Conservation (phyloP, 2,329 filamentous ascomycete species). For the Nigrospora oryzae region DNA sequence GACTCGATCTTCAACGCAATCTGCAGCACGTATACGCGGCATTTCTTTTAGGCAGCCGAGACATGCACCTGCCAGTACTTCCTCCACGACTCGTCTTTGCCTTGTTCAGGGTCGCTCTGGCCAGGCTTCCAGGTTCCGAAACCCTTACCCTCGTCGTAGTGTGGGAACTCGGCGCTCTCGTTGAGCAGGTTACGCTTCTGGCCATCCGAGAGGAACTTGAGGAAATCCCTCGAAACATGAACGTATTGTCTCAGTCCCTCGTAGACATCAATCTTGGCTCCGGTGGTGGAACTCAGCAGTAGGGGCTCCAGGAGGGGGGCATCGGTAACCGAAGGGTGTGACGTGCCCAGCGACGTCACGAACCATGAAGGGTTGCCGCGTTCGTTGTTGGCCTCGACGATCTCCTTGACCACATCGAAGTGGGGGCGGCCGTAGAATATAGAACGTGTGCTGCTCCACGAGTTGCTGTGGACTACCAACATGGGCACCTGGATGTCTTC, state of each 20-base stretch:
- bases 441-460: slow-evolving; percentile 50
- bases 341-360: slow-evolving; percentile 42
- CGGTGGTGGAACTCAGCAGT: slow-evolving; percentile 52
- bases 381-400: slow-evolving; percentile 38
- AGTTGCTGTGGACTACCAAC: slow-evolving; percentile 54
- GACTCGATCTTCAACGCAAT: too few species aligned
- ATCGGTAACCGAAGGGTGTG: slow-evolving; percentile 59
- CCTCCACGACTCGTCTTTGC: slow-evolving; percentile 30
- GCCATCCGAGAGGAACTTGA: slow-evolving; percentile 35
- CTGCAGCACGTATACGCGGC: too few species aligned
- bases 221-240: slow-evolving; percentile 46
- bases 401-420: slow-evolving; percentile 52
- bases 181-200: slow-evolving; percentile 37
- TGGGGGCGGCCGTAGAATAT: slow-evolving; percentile 56
- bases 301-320: slow-evolving; percentile 56
- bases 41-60: slow-evolving; percentile 5
- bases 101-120: slow-evolving; percentile 15
- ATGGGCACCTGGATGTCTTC: slow-evolving; percentile 47
- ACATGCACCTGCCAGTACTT: slow-evolving; percentile 24
- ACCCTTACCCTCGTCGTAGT: slow-evolving; percentile 22
- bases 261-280: slow-evolving; percentile 46
- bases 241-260: slow-evolving; percentile 54
- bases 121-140: slow-evolving; percentile 24
- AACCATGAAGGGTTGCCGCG: slow-evolving; percentile 41
- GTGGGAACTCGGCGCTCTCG: slow-evolving; percentile 36